phyloP scores from a whole-genome alignment of 202 grass and related monocot species.

The Bolboschoenoplectus hybrid region DNA sequence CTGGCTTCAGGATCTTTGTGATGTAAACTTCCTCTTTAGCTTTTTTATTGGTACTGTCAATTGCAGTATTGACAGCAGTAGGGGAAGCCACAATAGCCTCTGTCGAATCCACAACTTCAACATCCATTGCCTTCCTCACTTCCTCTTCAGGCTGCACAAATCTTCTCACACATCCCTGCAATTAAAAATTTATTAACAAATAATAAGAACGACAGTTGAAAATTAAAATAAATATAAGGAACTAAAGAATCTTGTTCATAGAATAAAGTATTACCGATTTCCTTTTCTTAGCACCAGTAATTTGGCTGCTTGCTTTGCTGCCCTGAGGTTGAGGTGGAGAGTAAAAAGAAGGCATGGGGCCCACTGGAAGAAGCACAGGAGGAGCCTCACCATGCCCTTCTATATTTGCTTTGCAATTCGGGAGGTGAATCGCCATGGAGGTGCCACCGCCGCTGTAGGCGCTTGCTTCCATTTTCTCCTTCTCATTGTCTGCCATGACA shows the following conservation, averaged over 20 bases:
- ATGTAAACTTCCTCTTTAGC: slow-evolving; percentile 48
- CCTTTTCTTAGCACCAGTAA: slow-evolving; percentile 95
- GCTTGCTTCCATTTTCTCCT: slow-evolving; percentile 22
- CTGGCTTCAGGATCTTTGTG: slow-evolving; percentile 79
- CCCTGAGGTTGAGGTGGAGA: slow-evolving; percentile 47
- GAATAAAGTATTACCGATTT: slow-evolving; percentile 48
- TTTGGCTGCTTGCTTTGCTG: slow-evolving; percentile 43
- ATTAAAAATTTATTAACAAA: slow-evolving; percentile 7
- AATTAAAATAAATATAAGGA: background rate
- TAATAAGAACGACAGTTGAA: background rate
- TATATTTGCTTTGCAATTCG: slow-evolving; percentile 27
- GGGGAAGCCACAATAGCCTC: slow-evolving; percentile 49
- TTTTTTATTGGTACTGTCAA: slow-evolving; percentile 51
- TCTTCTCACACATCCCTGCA: slow-evolving; percentile 71
- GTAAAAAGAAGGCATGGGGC: background rate
- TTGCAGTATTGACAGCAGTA: slow-evolving; percentile 36
- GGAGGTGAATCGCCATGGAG: slow-evolving; percentile 14
- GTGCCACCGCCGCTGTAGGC: background rate
- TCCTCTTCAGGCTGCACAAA: slow-evolving; percentile 60
- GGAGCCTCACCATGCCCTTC: slow-evolving; percentile 18
- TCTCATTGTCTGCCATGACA: slow-evolving; percentile 17
- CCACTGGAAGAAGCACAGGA: background rate
- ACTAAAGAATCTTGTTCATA: background rate
- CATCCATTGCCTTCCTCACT: slow-evolving; percentile 41
- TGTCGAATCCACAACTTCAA: slow-evolving; percentile 62